phyloP scores from a whole-genome alignment of 306 rosid species.

The Erythrophleum fordii region DNA sequence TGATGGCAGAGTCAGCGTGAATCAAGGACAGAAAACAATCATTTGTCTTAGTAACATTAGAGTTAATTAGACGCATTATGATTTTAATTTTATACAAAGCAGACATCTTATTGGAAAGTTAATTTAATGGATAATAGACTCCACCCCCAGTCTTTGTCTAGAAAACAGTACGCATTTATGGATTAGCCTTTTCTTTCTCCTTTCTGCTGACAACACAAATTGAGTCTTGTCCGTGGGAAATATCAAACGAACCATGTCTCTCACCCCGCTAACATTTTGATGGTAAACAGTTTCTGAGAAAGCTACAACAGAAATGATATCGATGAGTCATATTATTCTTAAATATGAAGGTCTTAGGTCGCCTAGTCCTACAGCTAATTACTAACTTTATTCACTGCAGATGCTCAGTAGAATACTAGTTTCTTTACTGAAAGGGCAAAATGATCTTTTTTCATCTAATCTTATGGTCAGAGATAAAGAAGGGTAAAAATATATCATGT shows the following conservation, averaged over 20 bases:
- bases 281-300: slow-evolving; percentile 4
- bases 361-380: neutral
- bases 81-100: too few relatives aligned
- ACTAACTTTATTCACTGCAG: neutral
- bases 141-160: too few relatives aligned
- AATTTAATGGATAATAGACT: too few relatives aligned
- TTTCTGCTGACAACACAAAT: too few relatives aligned
- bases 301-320: neutral
- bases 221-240: too few relatives aligned
- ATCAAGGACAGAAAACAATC: too few relatives aligned
- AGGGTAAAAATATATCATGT: slow-evolving; percentile 30
- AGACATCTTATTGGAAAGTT: neutral
- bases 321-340: neutral
- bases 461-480: slow-evolving; percentile 39
- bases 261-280: neutral
- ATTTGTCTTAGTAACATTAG: too few relatives aligned
- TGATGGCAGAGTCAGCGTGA: too few relatives aligned
- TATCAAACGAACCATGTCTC: neutral
- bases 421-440: slow-evolving; percentile 34
- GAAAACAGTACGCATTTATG: too few relatives aligned
- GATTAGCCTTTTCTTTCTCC: too few relatives aligned
- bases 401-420: neutral
- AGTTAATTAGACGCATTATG: too few relatives aligned
- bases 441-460: slow-evolving; percentile 30
- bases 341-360: neutral